These are phyloP conservation scores for Penicillium sp. DNA, from an alignment of 2,329 filamentous ascomycete genomes.

Conservation along the genomic window DNA sequence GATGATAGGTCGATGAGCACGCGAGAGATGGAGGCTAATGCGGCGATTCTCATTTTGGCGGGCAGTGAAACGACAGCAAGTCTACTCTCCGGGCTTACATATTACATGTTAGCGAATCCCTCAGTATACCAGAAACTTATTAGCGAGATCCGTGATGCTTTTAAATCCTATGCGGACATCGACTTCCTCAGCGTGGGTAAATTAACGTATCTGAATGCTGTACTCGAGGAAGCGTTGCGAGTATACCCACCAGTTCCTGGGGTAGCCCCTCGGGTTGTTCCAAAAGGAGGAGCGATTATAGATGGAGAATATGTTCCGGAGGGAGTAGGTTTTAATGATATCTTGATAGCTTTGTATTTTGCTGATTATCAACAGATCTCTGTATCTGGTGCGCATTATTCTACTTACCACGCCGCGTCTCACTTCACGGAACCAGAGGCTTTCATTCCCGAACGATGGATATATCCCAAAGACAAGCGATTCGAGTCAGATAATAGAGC, in stretches of 20 bases:
- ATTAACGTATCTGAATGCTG: conserved; percentile 43
- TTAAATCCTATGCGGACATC: conserved; percentile 36
- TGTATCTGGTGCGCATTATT: conserved; percentile 17
- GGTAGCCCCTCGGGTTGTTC: conserved; percentile 39
- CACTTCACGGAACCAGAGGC: conserved; percentile 31
- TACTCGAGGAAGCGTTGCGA: conserved; percentile 47
- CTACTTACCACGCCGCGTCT: conserved; percentile 17
- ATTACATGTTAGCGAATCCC: conserved; percentile 36
- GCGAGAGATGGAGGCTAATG: conserved; percentile 45
- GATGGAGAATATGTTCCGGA: conserved; percentile 41
- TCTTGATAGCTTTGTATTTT: neutral
- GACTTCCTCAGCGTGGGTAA: conserved; percentile 33
- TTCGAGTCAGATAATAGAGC: conserved; percentile 23
- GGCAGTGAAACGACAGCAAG: conserved; percentile 53
- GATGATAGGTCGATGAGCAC: conserved; percentile 31
- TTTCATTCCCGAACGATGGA: conserved; percentile 36
- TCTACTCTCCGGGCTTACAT: conserved; percentile 44
- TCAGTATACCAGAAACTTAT: conserved; percentile 11
- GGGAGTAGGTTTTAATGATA: conserved; percentile 14
- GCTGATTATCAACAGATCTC: conserved; percentile 7
- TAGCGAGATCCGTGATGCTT: conserved; percentile 23
- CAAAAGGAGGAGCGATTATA: conserved; percentile 40
- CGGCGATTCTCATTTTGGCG: conserved; percentile 45
- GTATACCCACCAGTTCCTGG: conserved; percentile 47
- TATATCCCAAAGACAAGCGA: conserved; percentile 20